Base-by-base conservation (phyloP, 2,329 filamentous ascomycete species). In the Hymenoscyphus repandus region DNA sequence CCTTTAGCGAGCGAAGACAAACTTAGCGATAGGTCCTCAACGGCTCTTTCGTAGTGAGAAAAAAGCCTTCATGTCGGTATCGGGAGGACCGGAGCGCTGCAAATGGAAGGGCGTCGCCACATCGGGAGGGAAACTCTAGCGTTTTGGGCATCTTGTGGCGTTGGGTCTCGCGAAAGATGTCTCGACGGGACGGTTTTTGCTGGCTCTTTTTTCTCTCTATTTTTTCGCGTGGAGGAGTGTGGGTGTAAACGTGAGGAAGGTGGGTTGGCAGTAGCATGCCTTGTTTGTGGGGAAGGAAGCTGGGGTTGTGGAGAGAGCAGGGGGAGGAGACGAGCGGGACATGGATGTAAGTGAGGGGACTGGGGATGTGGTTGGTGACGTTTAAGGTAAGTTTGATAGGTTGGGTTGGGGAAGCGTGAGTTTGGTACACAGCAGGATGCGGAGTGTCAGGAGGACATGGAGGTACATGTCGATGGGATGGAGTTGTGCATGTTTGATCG, bases 21-120 rank as follows among this genome's bases (percentile, higher is more conserved):
- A n/a, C 10, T 17, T 11, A 40, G 18, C 10, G 38, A 18, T n/a
- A 40, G 17, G 38, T 17, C n/a, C 13, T 18, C 13, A 40, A 7
- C 18, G 15, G 38, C 10, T 40, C 13, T 40, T 15, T 11, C 33
- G 31, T 15, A 11, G 11, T 10, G 15, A n/a, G 32, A 9, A n/a
- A 32, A 32, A 17, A 33, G n/a, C 7, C 12, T 18, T 18, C 17
- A 47, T 48, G 45, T 48, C 15, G 45, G 37, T 48, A 48, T 48
- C 37, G 37, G 36, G 17, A 48, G 43, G 20, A 18, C 17, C n/a
- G 39, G 13, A 27, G 30, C 7, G 5, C 17, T 22, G n/a, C 18
- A 12, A 15, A 5, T 15, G n/a, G 1, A 31, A 15, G 27, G 41
- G 22, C 7, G n/a, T 37, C 12, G 12, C 12, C 12, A 5, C 3